Conservation (phyloP, 305 asterid genomes). For the Coffea humblotiana region DNA sequence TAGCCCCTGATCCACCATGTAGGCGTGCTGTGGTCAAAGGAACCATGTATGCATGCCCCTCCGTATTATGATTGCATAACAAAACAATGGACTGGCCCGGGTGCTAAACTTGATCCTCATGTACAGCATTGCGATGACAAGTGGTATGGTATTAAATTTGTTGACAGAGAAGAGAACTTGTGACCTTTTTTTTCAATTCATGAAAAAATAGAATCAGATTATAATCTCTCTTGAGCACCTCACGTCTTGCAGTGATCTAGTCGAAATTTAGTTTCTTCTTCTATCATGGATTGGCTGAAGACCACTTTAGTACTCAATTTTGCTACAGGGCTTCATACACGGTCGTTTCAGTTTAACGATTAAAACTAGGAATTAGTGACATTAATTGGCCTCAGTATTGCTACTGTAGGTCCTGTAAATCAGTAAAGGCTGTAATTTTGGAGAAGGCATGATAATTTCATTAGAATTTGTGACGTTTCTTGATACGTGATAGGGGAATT, state of each 20-base stretch:
- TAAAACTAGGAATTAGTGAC: not conserved
- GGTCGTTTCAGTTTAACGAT: not conserved
- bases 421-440: not conserved
- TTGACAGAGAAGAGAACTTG: no score
- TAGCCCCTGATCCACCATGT: conserved; percentile 64
- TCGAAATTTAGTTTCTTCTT: not conserved
- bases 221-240: no score
- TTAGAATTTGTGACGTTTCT: no score
- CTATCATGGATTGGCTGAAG: not conserved
- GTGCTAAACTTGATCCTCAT: conserved; percentile 48
- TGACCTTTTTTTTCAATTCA: no score
- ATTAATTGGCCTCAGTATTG: not conserved
- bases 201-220: no score
- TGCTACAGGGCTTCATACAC: not conserved
- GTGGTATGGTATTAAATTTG: conserved; percentile 65
- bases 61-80: conserved; percentile 59
- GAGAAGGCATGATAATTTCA: no score
- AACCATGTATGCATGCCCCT: conserved; percentile 89
- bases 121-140: conserved; percentile 82
- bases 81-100: conserved; percentile 29
- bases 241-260: no score
- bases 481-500: no score
- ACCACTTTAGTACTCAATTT: not conserved
- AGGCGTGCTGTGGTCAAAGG: conserved; percentile 56
- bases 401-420: not conserved